These are phyloP conservation scores for Corchorus capsularis DNA, from an alignment of 345 rosid genomes.

Conservation along the genomic window DNA sequence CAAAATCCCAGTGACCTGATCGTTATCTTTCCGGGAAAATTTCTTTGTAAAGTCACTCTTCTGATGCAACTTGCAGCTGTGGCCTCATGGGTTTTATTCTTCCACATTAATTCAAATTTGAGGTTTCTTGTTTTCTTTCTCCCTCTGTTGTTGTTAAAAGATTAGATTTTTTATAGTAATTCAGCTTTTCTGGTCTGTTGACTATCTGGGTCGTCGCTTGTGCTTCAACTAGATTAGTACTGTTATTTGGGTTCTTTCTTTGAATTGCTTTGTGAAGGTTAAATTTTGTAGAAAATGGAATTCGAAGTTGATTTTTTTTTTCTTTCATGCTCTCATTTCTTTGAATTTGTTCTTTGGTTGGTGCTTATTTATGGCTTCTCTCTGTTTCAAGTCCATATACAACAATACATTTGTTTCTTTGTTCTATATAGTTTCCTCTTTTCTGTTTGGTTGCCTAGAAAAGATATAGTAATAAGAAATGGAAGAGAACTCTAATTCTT, in stretches of 20 bases:
- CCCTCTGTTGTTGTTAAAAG: neutral
- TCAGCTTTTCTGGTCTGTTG: slow-evolving; percentile 5
- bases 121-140: neutral
- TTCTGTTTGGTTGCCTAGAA: neutral
- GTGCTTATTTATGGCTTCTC: neutral
- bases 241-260: neutral
- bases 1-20: neutral
- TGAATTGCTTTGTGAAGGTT: neutral
- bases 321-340: neutral
- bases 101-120: neutral
- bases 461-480: neutral
- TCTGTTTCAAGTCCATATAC: neutral
- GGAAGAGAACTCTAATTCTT: neutral
- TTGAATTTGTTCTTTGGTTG: neutral
- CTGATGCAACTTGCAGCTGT: neutral
- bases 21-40: neutral
- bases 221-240: neutral
- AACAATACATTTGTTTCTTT: neutral
- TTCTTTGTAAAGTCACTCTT: neutral
- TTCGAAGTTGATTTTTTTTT: neutral
- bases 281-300: neutral
- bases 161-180: neutral
- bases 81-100: neutral
- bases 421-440: neutral
- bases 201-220: neutral